Base-by-base conservation (phyloP, 23 red algal genomes). In the Cyanidium caldarium region DNA sequence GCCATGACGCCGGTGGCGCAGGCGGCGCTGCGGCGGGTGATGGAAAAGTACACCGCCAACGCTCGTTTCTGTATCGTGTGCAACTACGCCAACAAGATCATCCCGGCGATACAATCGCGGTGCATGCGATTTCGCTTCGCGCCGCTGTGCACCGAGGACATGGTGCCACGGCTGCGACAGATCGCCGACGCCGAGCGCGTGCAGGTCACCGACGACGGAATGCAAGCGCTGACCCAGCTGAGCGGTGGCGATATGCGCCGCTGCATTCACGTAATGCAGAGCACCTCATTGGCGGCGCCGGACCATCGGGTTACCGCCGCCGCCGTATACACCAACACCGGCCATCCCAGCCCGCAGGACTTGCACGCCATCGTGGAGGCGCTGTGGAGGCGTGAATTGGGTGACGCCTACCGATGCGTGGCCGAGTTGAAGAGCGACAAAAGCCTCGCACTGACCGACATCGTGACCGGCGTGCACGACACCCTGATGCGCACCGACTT, bases 41-140 rank as follows among this genome's bases (percentile, higher is more conserved):
- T 98, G 5, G 92, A 98, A 69, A 87, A 88, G 81, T 88, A 78
- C 75, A 67, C 79, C 2, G 69, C 76, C 35, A 98, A 86, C 57
- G 82, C 80, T 23, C 77, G 92, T 19, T 98, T 98, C 68, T 98
- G 92, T 39, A 70, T 98, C 65, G 85, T 98, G 31, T 98, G 92
- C 43, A 98, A 98, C 72, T 98, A 98, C 33, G 92, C 86, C 57
- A 98, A 98, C 70, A 88, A 88, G 61, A 88, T 98, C 41, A 88
- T 88, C 68, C 92, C 92, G 23, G 92, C 92, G 16, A 65, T 98
- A 28, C 92, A 98, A 70, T 88, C 84, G 46, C 75, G 92, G 0
- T 98, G 92, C 73, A 98, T 83, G 23, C 80, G 82, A 51, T 98
- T 98, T 68, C 76, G 92, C 26, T 88, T 98, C 58, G 83, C 72